Base-by-base conservation (phyloP, 495 filamentous ascomycete species). In the Bombardia bombarda region DNA sequence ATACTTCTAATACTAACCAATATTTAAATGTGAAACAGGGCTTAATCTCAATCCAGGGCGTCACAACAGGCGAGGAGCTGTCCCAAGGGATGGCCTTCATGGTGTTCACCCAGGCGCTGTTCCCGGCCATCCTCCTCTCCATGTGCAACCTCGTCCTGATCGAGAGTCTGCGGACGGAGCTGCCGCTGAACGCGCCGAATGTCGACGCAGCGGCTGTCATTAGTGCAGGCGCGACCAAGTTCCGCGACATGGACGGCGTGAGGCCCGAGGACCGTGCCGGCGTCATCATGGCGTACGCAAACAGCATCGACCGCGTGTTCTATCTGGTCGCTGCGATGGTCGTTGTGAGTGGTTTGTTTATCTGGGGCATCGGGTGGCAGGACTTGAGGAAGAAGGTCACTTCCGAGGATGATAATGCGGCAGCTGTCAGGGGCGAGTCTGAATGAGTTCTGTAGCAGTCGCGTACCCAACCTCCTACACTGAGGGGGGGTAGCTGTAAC, bases 71-170 rank as follows among this genome's bases (percentile, higher is more conserved):
- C n/a, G n/a, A n/a, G n/a, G n/a, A 4, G 54, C 82, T 7, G 77
- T 74, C 5, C 80, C 75, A 26, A 70, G n/a, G n/a, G n/a, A n/a
- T 76, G 7, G 66, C 78, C 0, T 40, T 83, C 5, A 70, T 86
- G 46, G 70, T 82, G 40, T 82, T 86, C 41, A 40, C 59, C 6
- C 82, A 84, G 51, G 70, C 64, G 4, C 61, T 87, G 2, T 79
- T 80, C 3, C 77, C 74, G 23, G 68, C 83, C 1, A 51, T 87
- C 28, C 78, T 80, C 42, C 61, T 83, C 13, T 67, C 73, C 0
- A 58, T 79, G 3, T 77, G 67, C 0, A 70, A 83, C 51, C 74
- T 64, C 10, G 58, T 85, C 4, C 82, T 86, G 55, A 58, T 67
- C n/a, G 72, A 76, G 35, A 52, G 58, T 4, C 58, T 86, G 4